phyloP scores from a whole-genome alignment of 176 grass and related monocot species.

The Bolboschoenus planiculmis region DNA sequence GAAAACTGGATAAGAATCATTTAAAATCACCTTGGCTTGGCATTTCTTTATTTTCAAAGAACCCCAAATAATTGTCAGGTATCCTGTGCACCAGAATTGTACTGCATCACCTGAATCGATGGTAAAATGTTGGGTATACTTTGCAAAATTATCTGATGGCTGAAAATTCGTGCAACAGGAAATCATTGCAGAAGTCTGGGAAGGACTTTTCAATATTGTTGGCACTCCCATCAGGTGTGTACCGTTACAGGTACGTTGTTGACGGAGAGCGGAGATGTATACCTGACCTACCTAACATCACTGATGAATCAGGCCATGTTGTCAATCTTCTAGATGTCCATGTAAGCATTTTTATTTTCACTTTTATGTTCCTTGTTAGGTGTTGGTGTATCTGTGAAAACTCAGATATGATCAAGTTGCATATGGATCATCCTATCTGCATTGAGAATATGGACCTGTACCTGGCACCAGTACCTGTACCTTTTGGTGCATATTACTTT shows the following conservation, averaged over 20 bases:
- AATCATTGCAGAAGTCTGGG: conserved; percentile 72
- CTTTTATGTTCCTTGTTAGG: neutral
- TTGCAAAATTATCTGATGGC: neutral
- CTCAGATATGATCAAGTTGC: neutral
- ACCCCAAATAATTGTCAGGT: neutral
- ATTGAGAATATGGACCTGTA: neutral
- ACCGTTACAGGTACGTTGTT: conserved; percentile 80
- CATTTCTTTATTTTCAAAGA: neutral
- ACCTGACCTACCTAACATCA: conserved; percentile 78
- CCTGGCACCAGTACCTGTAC: neutral
- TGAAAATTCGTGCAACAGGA: conserved; percentile 36
- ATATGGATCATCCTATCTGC: neutral
- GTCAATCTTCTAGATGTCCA: conserved; percentile 95
- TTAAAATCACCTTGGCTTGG: neutral
- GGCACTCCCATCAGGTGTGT: conserved; percentile 82
- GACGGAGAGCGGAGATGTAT: conserved; percentile 75
- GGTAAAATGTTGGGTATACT: neutral
- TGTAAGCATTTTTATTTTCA: conserved; percentile 46
- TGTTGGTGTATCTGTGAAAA: neutral
- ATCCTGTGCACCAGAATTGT: neutral
- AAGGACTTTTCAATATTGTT: conserved; percentile 90
- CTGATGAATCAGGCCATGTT: conserved; percentile 56
- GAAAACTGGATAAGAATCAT: neutral
- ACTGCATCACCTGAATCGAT: neutral
- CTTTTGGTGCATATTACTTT: neutral